Conservation (phyloP, 768 basidiomycete genomes). For the Suillus placidus region DNA sequence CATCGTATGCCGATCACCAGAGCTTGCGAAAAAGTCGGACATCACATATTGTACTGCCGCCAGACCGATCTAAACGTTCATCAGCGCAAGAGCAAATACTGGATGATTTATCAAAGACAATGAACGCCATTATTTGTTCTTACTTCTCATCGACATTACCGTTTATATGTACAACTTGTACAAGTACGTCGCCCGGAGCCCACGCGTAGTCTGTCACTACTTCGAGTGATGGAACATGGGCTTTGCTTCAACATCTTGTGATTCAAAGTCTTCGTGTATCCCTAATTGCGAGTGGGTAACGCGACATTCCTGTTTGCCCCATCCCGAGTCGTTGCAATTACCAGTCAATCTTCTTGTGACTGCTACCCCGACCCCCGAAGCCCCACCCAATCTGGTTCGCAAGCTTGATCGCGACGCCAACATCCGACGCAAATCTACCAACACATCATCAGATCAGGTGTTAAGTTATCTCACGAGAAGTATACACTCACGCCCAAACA, state of each 20-base stretch:
- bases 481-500: conserved; percentile 38
- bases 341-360: conserved; percentile 18
- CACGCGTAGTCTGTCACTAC: no score
- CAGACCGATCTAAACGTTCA: no score
- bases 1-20: no score
- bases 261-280: neutral
- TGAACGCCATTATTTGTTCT: no score
- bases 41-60: no score
- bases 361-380: conserved; percentile 42
- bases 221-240: neutral
- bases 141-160: no score
- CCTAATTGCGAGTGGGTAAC: neutral
- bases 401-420: conserved; percentile 48
- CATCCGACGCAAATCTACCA: conserved; percentile 51
- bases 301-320: neutral
- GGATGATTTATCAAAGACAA: neutral
- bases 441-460: neutral
- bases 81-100: no score
- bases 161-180: no score
- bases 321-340: neutral
- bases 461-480: neutral
- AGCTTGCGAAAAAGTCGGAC: no score
- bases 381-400: conserved; percentile 62
- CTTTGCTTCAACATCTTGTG: neutral
- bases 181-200: no score